Percentiles rank a stretch among this genome's conserved stretches.
phyloP scores from a whole-genome alignment of 192 early-diverging fungal species.

The Entrophospora sp. region DNA sequence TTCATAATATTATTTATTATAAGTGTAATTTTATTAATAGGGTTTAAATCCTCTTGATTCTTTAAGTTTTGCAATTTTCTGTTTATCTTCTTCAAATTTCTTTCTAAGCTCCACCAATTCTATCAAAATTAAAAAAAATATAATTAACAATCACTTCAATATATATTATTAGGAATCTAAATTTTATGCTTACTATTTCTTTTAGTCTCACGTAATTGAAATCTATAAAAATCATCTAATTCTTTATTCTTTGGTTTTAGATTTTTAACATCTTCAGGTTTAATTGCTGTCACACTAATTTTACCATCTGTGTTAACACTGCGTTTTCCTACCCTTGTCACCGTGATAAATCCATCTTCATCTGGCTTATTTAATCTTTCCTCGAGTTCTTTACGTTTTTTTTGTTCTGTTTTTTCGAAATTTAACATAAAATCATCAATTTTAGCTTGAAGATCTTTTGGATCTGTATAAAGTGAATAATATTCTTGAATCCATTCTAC shows the following conservation, averaged over 20 bases:
- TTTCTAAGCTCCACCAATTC: conserved; percentile 80
- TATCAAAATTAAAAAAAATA: conserved; percentile 28
- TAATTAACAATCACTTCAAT: not conserved
- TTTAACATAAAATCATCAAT: conserved; percentile 69
- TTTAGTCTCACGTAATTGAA: conserved; percentile 90
- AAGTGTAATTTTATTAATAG: too few species aligned
- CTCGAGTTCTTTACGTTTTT: conserved; percentile 53
- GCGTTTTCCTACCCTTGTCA: conserved; percentile 55
- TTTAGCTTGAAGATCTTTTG: conserved; percentile 41
- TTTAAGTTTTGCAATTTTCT: too few species aligned
- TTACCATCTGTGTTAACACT: conserved; percentile 59
- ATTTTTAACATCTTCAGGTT: conserved; percentile 40
- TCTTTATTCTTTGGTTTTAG: conserved; percentile 70
- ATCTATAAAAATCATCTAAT: conserved; percentile 86
- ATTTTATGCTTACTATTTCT: conserved; percentile 55
- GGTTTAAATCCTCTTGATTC: conserved; percentile 75
- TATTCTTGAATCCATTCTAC: conserved; percentile 36
- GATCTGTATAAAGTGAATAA: conserved; percentile 1
- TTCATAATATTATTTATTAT: too few species aligned
- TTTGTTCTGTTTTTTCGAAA: conserved; percentile 68
- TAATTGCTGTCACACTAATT: conserved; percentile 48
- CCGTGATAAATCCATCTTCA: conserved; percentile 86
- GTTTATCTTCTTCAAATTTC: conserved; percentile 90
- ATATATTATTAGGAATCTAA: not conserved
- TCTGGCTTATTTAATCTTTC: conserved; percentile 72